Conservation (phyloP, 768 basidiomycete genomes). For the Mycena crocata region DNA sequence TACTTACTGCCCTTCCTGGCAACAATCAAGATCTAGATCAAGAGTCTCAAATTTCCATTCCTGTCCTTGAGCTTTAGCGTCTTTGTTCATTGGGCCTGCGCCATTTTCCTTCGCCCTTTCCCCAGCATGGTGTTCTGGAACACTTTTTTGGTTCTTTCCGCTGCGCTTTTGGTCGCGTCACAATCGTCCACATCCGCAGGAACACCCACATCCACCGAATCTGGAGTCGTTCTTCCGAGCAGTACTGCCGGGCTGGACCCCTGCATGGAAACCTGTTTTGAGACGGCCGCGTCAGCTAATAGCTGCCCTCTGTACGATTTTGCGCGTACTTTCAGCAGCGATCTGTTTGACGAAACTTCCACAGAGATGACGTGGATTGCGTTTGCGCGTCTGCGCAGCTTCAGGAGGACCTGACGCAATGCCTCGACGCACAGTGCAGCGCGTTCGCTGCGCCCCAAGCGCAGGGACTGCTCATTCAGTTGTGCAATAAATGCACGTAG, state of each 20-base stretch:
- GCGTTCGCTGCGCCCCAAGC: constrained; percentile 29
- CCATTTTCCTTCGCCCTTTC: neutral
- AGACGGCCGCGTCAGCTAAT: constrained; percentile 24
- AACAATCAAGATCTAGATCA: constrained; percentile 27
- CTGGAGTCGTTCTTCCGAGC: constrained; percentile 30
- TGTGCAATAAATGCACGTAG: constrained; percentile 28
- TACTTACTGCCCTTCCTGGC: too few relatives aligned
- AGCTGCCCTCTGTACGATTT: constrained; percentile 22
- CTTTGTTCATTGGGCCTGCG: neutral
- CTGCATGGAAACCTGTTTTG: constrained; percentile 34
- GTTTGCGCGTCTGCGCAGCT: constrained; percentile 32
- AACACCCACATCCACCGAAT: constrained; percentile 21
- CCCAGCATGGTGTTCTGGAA: constrained; percentile 29
- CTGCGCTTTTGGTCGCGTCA: constrained; percentile 15
- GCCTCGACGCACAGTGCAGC: constrained; percentile 32
- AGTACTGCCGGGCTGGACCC: constrained; percentile 34
- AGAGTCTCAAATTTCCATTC: neutral
- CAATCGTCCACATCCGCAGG: constrained; percentile 20
- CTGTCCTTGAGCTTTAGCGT: neutral
- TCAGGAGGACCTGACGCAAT: constrained; percentile 29
- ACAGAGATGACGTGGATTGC: constrained; percentile 31
- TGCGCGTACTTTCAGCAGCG: too few relatives aligned
- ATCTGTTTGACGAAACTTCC: neutral
- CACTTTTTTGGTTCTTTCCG: constrained; percentile 24
- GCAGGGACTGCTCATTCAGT: constrained; percentile 25